Evolutionary conservation across 1,139 yeast species (phyloP), one percentile per base, ranked within the genome.

Genomic region (Candida neerlandica): DNA sequence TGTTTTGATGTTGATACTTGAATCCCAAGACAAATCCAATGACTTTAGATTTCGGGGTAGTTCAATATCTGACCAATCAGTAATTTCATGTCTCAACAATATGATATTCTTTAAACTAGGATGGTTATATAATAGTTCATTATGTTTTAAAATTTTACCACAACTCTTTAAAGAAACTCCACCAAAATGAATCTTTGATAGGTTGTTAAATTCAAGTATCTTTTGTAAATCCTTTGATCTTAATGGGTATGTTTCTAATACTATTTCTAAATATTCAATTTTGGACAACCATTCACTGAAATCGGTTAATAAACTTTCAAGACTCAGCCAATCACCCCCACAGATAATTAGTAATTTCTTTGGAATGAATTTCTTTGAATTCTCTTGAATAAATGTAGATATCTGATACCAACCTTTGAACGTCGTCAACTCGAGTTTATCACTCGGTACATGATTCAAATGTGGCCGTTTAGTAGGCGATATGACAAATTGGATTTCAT

Each of bases 21-120:
- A 16, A 23, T 45, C 65, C 78, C 78, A 73, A 2, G 78, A 72
- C 21, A 70, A 52, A 51, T 73, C 78, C 41, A 73, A 55, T 44
- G 67, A 66, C 7, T 49, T 51, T 23, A 72, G 55, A 30, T 52
- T 57, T 0, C 63, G 62, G 3, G 65, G 62, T 55, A 73, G 60
- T 5, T 37, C 42, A 5, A 65, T 59, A 3, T 51, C 51, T 0
- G 64, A 49, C 77, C 77, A 73, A 43, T 69, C 57, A 2, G 51
- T 48, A 10, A 70, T 61, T 5, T 62, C 63, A 52, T 71, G 77
- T 2, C 70, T 75, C 51, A 73, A 59, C 34, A 70, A 58, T 3
- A 71, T 65, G 19, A 73, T 51, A 14, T 63, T 63, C 16, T 62
- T 53, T 29, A 71, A 56, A 23, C 55, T 55, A 1, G 47, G 41